phyloP scores from a whole-genome alignment of 148 eudicot genomes.

The Vaccinium darrowii region DNA sequence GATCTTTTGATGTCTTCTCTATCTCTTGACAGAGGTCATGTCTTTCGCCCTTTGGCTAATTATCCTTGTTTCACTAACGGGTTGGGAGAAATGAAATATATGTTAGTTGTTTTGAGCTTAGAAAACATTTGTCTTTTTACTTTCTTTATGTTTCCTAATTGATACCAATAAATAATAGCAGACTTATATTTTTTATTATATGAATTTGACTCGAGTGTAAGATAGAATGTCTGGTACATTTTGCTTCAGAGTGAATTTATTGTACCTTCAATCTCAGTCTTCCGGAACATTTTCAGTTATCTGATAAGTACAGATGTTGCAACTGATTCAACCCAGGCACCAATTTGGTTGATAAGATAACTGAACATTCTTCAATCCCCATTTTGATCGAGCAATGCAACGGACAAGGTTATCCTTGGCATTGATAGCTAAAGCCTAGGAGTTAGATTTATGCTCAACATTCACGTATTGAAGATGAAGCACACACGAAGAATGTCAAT shows the following conservation, averaged over 20 bases:
- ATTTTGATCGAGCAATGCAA: too few relatives aligned
- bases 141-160: neutral
- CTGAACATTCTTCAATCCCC: neutral
- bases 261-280: neutral
- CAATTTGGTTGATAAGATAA: neutral
- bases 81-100: neutral
- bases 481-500: neutral
- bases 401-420: too few relatives aligned
- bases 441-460: neutral
- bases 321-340: neutral
- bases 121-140: neutral
- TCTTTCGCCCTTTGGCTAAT: neutral
- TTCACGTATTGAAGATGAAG: neutral
- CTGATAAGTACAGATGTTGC: neutral
- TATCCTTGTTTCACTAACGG: neutral
- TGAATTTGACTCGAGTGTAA: neutral
- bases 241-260: neutral
- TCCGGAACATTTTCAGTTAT: neutral
- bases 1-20: neutral
- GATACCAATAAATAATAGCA: neutral
- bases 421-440: conserved; percentile 7
- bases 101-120: neutral
- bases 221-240: neutral
- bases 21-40: neutral
- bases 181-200: neutral